Evolutionary conservation across 768 basidiomycete genomes (phyloP), one percentile per base, ranked within the genome.

Genomic region (Suillus subaureus): DNA sequence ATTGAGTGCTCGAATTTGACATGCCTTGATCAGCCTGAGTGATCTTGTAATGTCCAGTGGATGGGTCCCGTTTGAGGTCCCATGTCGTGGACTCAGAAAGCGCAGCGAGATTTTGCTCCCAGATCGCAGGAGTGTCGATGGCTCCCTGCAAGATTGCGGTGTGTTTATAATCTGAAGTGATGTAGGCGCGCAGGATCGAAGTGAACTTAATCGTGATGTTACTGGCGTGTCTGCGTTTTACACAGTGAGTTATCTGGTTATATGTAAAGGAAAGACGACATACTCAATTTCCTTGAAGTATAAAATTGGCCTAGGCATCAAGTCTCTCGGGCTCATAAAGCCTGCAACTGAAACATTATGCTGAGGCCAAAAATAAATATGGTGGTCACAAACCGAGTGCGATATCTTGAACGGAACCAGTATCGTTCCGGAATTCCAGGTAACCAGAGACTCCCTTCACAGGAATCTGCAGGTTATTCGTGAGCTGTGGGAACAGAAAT

Each of bases 211-310:
- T 49, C 6, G 12, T 21, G 12, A 58, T 31, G 35, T 13, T 11
- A 28, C 45, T 51, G 61, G 35, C 26, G 15, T 62, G 15, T 16
- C 61, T 58, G 52, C 4, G 6, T 16, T 33, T 57, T 15, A 12
- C 9, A 35, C 2, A 31, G 49, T 55, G 33, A 60, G 6, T 58
- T 62, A 5, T 15, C 6, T 37, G 18, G 8, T 21, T 4, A 62
- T 43, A 7, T 26, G 60, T n/a, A 55, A 18, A 43, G 15, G 33
- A 23, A n/a, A 55, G 5, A 51, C 23, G 12, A 58, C 61, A 37
- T 4, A 62, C 52, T 28, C 52, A 3, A 62, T 31, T 28, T 62
- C 52, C 45, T 58, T 62, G 52, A 60, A 62, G 52, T 60, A 58
- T 12, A 62, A 11, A 3, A 28, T 18, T 0, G 61, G 52, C 21